A percentile compares a stretch with the other conserved stretches of the same genome.
Evolutionary conservation across 2,329 filamentous ascomycete species (phyloP).

Genomic region (Leptographium flavum): DNA sequence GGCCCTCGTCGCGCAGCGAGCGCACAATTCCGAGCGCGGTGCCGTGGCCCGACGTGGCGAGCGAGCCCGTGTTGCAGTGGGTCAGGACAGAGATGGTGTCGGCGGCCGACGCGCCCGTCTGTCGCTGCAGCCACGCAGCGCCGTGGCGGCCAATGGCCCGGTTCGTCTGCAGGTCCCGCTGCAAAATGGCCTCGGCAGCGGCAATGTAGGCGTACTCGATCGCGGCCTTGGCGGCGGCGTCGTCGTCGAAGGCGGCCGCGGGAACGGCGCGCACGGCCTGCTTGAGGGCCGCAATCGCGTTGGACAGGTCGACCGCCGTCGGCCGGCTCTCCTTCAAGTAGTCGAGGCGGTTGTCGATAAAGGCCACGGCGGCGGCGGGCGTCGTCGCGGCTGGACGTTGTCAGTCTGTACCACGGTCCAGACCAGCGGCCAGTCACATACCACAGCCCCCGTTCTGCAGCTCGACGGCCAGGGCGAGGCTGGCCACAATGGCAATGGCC

Average conservation of each 20-base stretch:
- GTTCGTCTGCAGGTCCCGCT: conserved; percentile 79
- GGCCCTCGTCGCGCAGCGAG: conserved; percentile 51
- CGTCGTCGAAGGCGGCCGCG: conserved; percentile 19
- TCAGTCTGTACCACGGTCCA: neutral
- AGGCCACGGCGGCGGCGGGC: conserved; percentile 45
- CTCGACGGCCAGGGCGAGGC: conserved; percentile 76
- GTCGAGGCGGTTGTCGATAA: conserved; percentile 64
- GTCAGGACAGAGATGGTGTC: conserved; percentile 68
- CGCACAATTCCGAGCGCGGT: conserved; percentile 91
- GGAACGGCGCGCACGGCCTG: conserved; percentile 39
- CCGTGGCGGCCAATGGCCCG: conserved; percentile 71
- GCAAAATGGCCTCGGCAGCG: conserved; percentile 74
- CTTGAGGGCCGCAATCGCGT: conserved; percentile 74
- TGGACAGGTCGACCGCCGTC: conserved; percentile 87
- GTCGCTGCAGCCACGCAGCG: conserved; percentile 63
- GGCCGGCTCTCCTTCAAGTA: conserved; percentile 82
- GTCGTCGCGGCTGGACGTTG: conserved; percentile 22
- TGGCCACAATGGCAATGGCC: conserved; percentile 95
- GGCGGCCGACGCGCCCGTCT: conserved; percentile 33
- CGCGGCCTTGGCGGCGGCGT: conserved; percentile 29
- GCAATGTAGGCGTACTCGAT: conserved; percentile 60
- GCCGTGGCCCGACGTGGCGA: conserved; percentile 94
- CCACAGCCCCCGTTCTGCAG: conserved; percentile 42
- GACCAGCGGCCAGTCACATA: conserved; percentile 19
- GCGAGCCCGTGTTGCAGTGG: conserved; percentile 94